Evolutionary conservation across 257 asterid species (phyloP), one percentile per base, ranked within the genome.

Genomic region (Hygrophila difformis): DNA sequence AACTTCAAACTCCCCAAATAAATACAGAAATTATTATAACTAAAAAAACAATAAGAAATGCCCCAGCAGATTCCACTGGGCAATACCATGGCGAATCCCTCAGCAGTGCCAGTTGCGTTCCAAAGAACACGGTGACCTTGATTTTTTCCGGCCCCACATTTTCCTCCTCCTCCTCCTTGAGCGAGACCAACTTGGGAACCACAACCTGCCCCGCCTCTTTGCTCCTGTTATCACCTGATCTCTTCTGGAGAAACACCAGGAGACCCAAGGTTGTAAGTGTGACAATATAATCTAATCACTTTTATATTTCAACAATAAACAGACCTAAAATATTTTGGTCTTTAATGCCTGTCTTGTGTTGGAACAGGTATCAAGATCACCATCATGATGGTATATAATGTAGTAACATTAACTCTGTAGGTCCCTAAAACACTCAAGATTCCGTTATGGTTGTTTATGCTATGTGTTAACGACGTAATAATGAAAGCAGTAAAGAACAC

Each of bases 61-160:
- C n/a, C n/a, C n/a, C n/a, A n/a, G n/a, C n/a, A n/a, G n/a, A n/a
- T n/a, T n/a, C n/a, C n/a, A n/a, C n/a, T n/a, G n/a, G n/a, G 13
- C 36, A 13, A 29, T 57, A 82, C 94, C 94, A 78, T 82, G 34
- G 89, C 86, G 45, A 82, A 82, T 12, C 93, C 86, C 70, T 82
- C 89, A 31, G 89, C 94, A 15, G 94, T 82, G 24, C 94, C 94
- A 35, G 89, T 82, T 82, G 89, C n/a, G 94, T 82, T 13, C 94
- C 94, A 15, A 70, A 82, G 44, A 78, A 76, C 35, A 82, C 74
- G 15, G 79, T 58, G 55, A 82, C 63, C 70, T 69, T 75, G 46
- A 59, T 69, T 65, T 75, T 82, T 18, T 66, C 75, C 37, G 82
- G 78, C n/a, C 61, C 89, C 19, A 65, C 36, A 3, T 68, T 82